Evolutionary conservation across 306 rosid species (phyloP), one percentile per base, ranked within the genome.

Genomic region (Inga oerstediana): DNA sequence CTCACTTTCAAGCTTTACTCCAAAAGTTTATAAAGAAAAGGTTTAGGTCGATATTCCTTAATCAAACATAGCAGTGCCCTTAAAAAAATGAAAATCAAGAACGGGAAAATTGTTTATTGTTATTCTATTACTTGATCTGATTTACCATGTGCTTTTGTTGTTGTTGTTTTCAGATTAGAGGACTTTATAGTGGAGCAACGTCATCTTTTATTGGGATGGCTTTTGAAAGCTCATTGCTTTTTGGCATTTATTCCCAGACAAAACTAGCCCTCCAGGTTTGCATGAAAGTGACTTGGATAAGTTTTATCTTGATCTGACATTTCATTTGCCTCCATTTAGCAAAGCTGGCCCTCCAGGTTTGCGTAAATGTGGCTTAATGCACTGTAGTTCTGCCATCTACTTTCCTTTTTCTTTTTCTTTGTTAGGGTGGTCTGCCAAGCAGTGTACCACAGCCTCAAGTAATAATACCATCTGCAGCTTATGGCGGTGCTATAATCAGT

Each of bases 161-260:
- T 58, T n/a, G 15, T 58, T n/a, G 59, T 70, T 92, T 89, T 76
- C 92, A 96, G 99, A 81, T 94, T 77, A 92, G 84, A 86, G 98
- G 99, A 85, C 94, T 96, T 78, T 96, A 96, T 85, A 91, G 97
- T 83, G 99, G 98, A 78, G 97, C 99, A 52, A 93, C 97, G 41
- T 86, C 99, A 72, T 96, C 98, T 85, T 96, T 96, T 75, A 45
- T 93, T 59, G 98, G 99, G 88, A 85, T 96, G 86, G 91, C 98
- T 87, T 90, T 93, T 69, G 98, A 96, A 89, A 92, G 99, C 82
- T 91, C 98, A 43, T 92, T 96, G 39, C 87, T 90, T 83, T 96
- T 96, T 77, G 98, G 99, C 70, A 88, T 96, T 81, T 96, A 93
- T 87, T 93, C 98, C 80, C 98, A 88, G 85, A 90, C 89, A 80